Base-by-base conservation (phyloP, 768 basidiomycete species). In the Tubosaeta sp. region DNA sequence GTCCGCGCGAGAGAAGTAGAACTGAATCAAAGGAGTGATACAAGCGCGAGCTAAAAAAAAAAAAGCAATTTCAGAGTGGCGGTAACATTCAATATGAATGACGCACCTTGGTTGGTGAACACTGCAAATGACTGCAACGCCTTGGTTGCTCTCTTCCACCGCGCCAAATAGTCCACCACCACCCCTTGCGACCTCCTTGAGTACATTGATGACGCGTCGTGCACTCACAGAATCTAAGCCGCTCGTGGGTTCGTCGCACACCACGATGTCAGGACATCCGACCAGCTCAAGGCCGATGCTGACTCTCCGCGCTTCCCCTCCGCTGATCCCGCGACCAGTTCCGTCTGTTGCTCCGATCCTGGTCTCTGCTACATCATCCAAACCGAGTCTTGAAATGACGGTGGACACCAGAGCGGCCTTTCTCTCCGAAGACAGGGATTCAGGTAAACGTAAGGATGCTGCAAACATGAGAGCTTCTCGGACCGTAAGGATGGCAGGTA, bases 171-270 rank as follows among this genome's bases (percentile, higher is more conserved):
- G 16, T 31, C 49, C 58, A 3, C 61, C 61, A 32, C 67, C 66
- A 30, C 58, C 67, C 48, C 84, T 81, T 0, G 92, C 87, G 32
- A 96, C 84, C 24, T 79, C 77, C 56, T 82, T 78, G 21, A 96
- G 77, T 1, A 93, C 83, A 41, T 76, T 78, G n/a, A 91, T 79
- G 27, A 95, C 82, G 44, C 87, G 82, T 16, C 82, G 74, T 0
- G 93, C 93, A 21, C 90, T 91, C 7, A 94, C 89, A 0, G 90
- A 92, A 65, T 96, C 94, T 53, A 96, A 73, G 8, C 89, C 87
- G 74, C 64, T 67, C 2, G 87, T 86, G 7, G 94, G 94, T 61
- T 96, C 94, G 60, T 96, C 94, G 29, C 93, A 75, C 25, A 95
- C 81, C 35, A 96, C 68, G 11, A 96, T 75, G 62, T 93, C 90